Evolutionary conservation across 805 yeast genomes (phyloP), one percentile per base, ranked within the genome.

Genomic region (Sungouiozyma intestinalis): DNA sequence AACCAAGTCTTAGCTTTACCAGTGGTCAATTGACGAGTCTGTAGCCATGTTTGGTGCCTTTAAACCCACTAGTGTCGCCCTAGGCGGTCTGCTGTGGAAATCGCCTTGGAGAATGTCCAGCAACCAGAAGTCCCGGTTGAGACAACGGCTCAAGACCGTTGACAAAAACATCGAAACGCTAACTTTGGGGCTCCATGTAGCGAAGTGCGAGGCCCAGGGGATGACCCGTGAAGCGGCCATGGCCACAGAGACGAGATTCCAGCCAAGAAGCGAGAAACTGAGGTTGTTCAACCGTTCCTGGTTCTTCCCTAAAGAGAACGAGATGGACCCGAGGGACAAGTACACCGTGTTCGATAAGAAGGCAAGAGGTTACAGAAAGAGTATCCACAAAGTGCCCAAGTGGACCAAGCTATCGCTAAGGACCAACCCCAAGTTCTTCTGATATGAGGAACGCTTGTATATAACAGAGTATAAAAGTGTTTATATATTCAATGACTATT

Each of bases 331-430:
- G 6, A 69, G 64, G 48, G 94, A 92, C 65, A 90, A 90, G 64
- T 92, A 92, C 65, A 79, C 94, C 37, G 81, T 86, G 1, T 90
- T 84, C 66, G 79, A 77, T 64, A 81, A 75, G 62, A 77, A 77
- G 53, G 73, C 79, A 13, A 77, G 72, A 54, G 80, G 79, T 16
- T 92, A 90, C 65, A 77, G 97, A 68, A 90, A 87, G 66, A 79
- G 88, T 49, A 77, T 85, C 19, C 97, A 90, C 57, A 66, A 78
- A 62, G 83, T 81, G 35, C 95, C 96, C 16, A 85, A 87, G 59
- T 87, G 95, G 94, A 87, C 97, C 42, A 86, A 81, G 67, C 60
- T 77, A 48, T 76, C 94, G 7, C 73, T 80, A 62, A 79, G 96
- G 68, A 77, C 74, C 45, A 82, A 84, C 56, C 96, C 96, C 36